Evolutionary conservation across 768 basidiomycete species (phyloP).

Genomic region (Sporobolomyces pararoseus): DNA sequence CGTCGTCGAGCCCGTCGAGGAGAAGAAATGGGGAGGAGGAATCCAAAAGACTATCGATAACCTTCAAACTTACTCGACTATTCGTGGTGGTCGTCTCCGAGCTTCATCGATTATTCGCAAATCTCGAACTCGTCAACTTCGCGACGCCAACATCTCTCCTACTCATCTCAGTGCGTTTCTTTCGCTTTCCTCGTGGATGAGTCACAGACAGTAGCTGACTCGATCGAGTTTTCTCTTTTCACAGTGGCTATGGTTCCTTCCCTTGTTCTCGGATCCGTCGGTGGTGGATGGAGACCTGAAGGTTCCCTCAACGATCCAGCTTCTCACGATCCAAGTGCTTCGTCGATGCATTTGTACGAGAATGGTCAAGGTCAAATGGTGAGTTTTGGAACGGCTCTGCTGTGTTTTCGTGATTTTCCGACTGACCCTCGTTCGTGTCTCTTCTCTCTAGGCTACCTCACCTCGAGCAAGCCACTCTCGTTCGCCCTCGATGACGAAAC

Average conservation of each 20-base stretch:
- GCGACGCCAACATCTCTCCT: slow-evolving; percentile 41
- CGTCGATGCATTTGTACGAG: slow-evolving; percentile 36
- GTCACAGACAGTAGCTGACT: neutral
- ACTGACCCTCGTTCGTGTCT: neutral
- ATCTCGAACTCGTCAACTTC: slow-evolving; percentile 17
- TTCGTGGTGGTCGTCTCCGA: slow-evolving; percentile 63
- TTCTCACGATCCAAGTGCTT: slow-evolving; percentile 23
- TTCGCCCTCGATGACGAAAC: neutral
- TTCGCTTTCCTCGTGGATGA: slow-evolving; percentile 27
- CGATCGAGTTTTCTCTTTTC: slow-evolving; percentile 23
- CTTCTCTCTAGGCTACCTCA: neutral
- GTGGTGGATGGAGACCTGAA: slow-evolving; percentile 61
- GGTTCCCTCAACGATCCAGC: slow-evolving; percentile 39
- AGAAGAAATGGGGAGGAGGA: slow-evolving; percentile 52
- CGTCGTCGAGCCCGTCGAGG: slow-evolving; percentile 22
- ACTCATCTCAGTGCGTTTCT: slow-evolving; percentile 34
- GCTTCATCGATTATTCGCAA: slow-evolving; percentile 31
- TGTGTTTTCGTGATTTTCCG: neutral
- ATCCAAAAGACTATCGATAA: slow-evolving; percentile 81
- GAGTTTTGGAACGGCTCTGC: neutral
- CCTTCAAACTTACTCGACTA: slow-evolving; percentile 69
- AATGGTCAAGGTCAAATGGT: slow-evolving; percentile 20
- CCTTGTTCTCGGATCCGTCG: slow-evolving; percentile 68
- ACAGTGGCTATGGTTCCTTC: slow-evolving; percentile 70
- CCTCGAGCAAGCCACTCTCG: slow-evolving; percentile 13